These are phyloP conservation scores for Parachlorella kessleri DNA, from an alignment of 139 green algal genomes.

Conservation along the genomic window DNA sequence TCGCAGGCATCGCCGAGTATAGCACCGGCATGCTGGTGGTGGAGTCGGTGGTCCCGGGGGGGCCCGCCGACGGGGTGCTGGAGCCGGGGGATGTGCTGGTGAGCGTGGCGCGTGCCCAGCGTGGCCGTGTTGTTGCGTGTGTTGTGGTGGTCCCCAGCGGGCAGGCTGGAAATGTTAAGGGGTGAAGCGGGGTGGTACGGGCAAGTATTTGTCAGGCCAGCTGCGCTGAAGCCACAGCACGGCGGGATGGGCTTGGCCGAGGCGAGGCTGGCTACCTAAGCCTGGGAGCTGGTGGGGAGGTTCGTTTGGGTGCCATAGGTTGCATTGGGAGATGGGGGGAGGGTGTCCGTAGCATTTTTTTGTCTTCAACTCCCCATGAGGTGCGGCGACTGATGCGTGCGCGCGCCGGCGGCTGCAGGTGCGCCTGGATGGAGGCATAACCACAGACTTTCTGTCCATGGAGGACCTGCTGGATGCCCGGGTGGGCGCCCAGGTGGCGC, in stretches of 20 bases:
- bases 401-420: constrained; percentile 3
- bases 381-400: too few species aligned
- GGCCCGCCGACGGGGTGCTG: constrained; percentile 70
- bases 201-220: too few species aligned
- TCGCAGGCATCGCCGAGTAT: background rate
- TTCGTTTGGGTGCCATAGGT: too few species aligned
- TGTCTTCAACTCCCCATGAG: too few species aligned
- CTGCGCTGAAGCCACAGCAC: too few species aligned
- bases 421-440: constrained; percentile 33
- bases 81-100: constrained; percentile 91
- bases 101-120: constrained; percentile 16
- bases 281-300: too few species aligned
- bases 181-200: too few species aligned
- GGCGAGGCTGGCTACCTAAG: too few species aligned
- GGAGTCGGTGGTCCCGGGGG: constrained; percentile 77
- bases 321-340: too few species aligned
- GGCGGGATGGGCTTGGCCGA: too few species aligned
- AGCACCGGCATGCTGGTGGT: constrained; percentile 91
- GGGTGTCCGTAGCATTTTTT: too few species aligned
- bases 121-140: background rate
- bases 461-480: constrained; percentile 79
- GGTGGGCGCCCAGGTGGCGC: constrained; percentile 47
- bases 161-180: too few species aligned
- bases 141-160: background rate
- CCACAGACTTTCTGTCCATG: constrained; percentile 82